A percentile compares a stretch with the other conserved stretches of the same genome.
phyloP scores from a whole-genome alignment of 768 basidiomycete species.

The Exsudoporus frostii region DNA sequence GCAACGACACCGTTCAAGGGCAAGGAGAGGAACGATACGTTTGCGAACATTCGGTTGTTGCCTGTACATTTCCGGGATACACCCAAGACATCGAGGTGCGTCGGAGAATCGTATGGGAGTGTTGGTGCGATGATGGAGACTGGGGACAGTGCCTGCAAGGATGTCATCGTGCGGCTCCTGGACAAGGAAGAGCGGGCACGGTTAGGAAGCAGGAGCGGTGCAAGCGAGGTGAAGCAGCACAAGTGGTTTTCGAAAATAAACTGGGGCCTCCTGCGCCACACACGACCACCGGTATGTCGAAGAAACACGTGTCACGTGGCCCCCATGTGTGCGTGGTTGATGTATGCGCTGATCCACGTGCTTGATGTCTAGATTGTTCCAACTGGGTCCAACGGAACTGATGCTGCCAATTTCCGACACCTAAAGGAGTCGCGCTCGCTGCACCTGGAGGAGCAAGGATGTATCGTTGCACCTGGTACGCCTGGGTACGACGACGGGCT shows the following conservation, averaged over 20 bases:
- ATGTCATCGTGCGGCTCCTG: conserved; percentile 79
- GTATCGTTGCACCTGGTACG: conserved; percentile 35
- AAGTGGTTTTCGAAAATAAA: conserved; percentile 97
- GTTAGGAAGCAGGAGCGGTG: conserved; percentile 89
- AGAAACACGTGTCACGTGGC: conserved; percentile 12
- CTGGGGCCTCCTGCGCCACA: conserved; percentile 94
- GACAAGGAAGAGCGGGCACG: conserved; percentile 90
- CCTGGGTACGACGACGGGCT: conserved; percentile 44
- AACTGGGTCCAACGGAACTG: conserved; percentile 65
- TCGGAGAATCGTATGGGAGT: conserved; percentile 8
- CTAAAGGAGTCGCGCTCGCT: conserved; percentile 89
- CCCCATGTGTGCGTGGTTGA: conserved; percentile 13
- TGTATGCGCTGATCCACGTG: conserved; percentile 22
- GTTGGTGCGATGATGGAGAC: conserved; percentile 6
- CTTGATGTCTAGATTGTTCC: conserved; percentile 68
- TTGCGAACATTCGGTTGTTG: conserved; percentile 88
- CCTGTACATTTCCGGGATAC: conserved; percentile 84
- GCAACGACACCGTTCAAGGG: conserved; percentile 99
- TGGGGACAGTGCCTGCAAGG: conserved; percentile 72
- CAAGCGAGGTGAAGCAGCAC: conserved; percentile 98
- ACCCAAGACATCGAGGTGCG: conserved; percentile 75
- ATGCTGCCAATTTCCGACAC: conserved; percentile 87
- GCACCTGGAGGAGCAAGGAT: conserved; percentile 73
- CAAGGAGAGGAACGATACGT: conserved; percentile 88
- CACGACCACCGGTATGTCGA: conserved; percentile 80